Evolutionary conservation across 2,329 filamentous ascomycete genomes (phyloP).

Genomic region (Penicillium brevicompactum): DNA sequence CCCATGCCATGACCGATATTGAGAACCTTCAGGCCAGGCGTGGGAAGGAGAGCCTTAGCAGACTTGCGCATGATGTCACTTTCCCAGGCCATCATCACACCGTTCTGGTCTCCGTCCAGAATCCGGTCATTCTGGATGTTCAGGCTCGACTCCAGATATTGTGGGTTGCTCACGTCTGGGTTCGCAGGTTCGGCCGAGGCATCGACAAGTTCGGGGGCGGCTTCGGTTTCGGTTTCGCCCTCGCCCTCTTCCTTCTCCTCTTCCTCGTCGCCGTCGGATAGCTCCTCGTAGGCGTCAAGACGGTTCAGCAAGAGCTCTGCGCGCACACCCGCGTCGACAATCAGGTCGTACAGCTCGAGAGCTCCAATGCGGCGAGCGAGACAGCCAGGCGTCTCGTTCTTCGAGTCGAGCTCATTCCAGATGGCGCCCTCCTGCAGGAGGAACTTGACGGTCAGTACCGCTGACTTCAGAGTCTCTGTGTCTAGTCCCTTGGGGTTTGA

Average conservation of each 20-base stretch:
- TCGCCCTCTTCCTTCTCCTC: constrained; percentile 27
- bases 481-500: constrained; percentile 54
- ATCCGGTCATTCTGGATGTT: constrained; percentile 68
- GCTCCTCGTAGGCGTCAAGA: constrained; percentile 76
- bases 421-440: constrained; percentile 87
- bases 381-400: constrained; percentile 89
- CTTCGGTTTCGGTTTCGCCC: constrained; percentile 8
- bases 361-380: constrained; percentile 72
- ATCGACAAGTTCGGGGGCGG: constrained; percentile 29
- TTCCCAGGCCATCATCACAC: constrained; percentile 95
- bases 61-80: constrained; percentile 80
- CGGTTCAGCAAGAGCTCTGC: constrained; percentile 84
- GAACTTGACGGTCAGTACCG: constrained; percentile 58
- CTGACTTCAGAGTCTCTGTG: constrained; percentile 40
- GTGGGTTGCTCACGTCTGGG: constrained; percentile 60
- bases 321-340: constrained; percentile 86
- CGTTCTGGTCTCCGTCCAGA: constrained; percentile 74
- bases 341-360: constrained; percentile 72
- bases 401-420: constrained; percentile 91
- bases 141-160: constrained; percentile 69
- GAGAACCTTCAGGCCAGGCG: constrained; percentile 67
- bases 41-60: constrained; percentile 67
- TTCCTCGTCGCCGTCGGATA: constrained; percentile 49
- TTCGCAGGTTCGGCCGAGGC: constrained; percentile 19
- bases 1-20: constrained; percentile 93